Evolutionary conservation across 2,329 filamentous ascomycete genomes (phyloP).

Genomic region (Dactylonectria estremocensis): DNA sequence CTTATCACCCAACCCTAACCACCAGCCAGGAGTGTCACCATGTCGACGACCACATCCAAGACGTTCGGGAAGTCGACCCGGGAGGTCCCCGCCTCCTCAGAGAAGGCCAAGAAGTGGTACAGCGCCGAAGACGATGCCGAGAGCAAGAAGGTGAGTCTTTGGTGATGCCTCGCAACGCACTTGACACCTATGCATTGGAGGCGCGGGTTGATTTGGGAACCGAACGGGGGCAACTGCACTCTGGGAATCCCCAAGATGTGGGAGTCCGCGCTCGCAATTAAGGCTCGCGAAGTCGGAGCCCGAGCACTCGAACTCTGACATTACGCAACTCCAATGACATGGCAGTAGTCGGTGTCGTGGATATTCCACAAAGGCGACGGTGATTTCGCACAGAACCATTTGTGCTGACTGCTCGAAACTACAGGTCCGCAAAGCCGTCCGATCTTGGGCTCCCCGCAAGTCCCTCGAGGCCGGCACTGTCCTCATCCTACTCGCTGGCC

Average conservation of each 20-base stretch:
- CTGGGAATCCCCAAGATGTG: conserved; percentile 31
- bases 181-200: conserved; percentile 26
- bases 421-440: conserved; percentile 95
- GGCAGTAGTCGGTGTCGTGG: conserved; percentile 33
- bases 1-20: conserved; percentile 54
- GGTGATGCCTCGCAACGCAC: conserved; percentile 41
- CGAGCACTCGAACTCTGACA: conserved; percentile 37
- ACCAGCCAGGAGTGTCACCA: conserved; percentile 69
- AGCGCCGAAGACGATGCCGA: conserved; percentile 91
- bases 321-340: conserved; percentile 27
- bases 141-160: conserved; percentile 91
- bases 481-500: conserved; percentile 98
- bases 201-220: conserved; percentile 30
- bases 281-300: conserved; percentile 37
- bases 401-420: conserved; percentile 51
- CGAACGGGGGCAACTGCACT: conserved; percentile 28
- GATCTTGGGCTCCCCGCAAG: conserved; percentile 87
- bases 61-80: conserved; percentile 98
- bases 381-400: conserved; percentile 27
- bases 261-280: conserved; percentile 26
- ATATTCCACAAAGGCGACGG: conserved; percentile 22
- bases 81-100: conserved; percentile 86
- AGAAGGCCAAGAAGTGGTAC: conserved; percentile 99
- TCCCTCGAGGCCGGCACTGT: conserved; percentile 95
- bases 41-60: conserved; percentile 87